Evolutionary conservation across 495 filamentous ascomycete species (phyloP).

Genomic region (Ramalina peruviana): DNA sequence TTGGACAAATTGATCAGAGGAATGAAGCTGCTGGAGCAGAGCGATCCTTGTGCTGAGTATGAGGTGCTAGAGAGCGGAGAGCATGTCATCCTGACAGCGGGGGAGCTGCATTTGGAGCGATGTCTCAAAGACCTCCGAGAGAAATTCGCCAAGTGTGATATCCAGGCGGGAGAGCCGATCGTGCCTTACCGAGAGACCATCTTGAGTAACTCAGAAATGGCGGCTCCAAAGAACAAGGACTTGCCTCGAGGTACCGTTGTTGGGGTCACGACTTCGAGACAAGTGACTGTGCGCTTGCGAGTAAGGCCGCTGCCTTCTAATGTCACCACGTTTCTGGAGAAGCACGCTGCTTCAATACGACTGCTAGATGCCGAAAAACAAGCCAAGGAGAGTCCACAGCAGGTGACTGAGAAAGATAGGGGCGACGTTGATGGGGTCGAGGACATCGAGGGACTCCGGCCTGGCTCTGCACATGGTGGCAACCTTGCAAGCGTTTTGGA

Average conservation of each 20-base stretch:
- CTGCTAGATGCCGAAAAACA: slow-evolving; percentile 56
- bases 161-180: slow-evolving; percentile 85
- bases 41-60: slow-evolving; percentile 91
- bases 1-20: slow-evolving; percentile 88
- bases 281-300: slow-evolving; percentile 63
- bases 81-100: slow-evolving; percentile 88
- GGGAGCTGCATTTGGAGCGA: slow-evolving; percentile 86
- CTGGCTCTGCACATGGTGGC: slow-evolving; percentile 30
- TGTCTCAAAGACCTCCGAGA: slow-evolving; percentile 90
- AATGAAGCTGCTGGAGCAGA: slow-evolving; percentile 76
- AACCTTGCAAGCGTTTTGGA: slow-evolving; percentile 54
- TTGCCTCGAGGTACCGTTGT: slow-evolving; percentile 74
- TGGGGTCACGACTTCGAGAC: slow-evolving; percentile 65
- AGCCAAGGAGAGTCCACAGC: slow-evolving; percentile 20
- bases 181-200: slow-evolving; percentile 94
- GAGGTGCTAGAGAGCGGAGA: slow-evolving; percentile 87
- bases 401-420: slow-evolving; percentile 14
- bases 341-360: slow-evolving; percentile 67
- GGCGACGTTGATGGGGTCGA: slow-evolving; percentile 23
- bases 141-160: slow-evolving; percentile 86
- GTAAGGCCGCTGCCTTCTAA: slow-evolving; percentile 63
- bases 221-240: slow-evolving; percentile 70
- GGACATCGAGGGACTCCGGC: slow-evolving; percentile 22
- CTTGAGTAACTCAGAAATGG: slow-evolving; percentile 76
- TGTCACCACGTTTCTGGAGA: slow-evolving; percentile 74